Base-by-base conservation (phyloP, 1,139 yeast genomes). In the Meyerozyma elateridarum region DNA sequence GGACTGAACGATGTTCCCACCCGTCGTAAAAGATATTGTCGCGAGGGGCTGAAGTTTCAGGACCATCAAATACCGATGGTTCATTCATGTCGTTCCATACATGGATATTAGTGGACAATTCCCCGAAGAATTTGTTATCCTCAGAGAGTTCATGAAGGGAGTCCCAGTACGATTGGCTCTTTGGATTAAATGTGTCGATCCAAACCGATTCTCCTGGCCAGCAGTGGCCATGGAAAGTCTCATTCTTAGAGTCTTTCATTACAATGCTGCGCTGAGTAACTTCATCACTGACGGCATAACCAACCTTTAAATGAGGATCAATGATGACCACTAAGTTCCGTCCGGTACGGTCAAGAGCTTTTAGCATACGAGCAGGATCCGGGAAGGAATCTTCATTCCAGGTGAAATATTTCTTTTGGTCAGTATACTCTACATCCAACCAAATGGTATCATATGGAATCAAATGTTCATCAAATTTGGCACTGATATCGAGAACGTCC, bases 71-170 rank as follows among this genome's bases (percentile, higher is more conserved):
- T 3, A 91, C 83, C 0, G 96, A 85, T 0, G 97, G 97, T 57
- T 91, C 99, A 57, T 85, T 87, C 99, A 91, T 91, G 55, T 93
- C 98, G 55, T 91, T 93, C 99, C 99, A 91, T 19, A 93, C 63
- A 48, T 82, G 83, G 34, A 88, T 54, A 49, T 91, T 91, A 6
- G 66, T 56, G 6, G 59, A 45, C 16, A 77, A 64, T 21, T 69
- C 61, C 0, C 80, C 78, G 41, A 79, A 66, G 29, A 57, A 55
- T 21, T 42, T 33, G 35, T 60, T 53, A 8, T 46, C 39, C 3
- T 35, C 26, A 4, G 53, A 41, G 36, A 48, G 44, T 22, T 37
- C 42, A 39, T 56, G 63, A 16, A 53, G 51, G 12, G 41, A 25
- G 38, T 57, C 61, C 97, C 97, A 91, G 42, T 70, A 70, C 6